Conservation (phyloP, 805 yeast species). For the Wickerhamomyces hampshirensis region DNA sequence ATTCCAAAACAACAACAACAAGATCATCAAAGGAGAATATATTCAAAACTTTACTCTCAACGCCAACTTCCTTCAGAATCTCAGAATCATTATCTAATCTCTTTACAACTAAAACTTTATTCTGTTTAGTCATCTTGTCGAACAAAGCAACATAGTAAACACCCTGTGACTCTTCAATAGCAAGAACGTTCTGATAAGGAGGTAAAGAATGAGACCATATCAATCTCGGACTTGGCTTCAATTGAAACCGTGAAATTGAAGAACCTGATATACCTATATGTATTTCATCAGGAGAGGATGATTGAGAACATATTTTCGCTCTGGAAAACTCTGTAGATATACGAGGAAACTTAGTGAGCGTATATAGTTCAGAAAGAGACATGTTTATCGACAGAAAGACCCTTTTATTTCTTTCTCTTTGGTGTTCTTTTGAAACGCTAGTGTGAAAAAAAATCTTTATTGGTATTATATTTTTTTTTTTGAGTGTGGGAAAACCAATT, state of each 20-base stretch:
- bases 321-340: constrained; percentile 18
- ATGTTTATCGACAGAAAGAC: too few species aligned
- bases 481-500: not conserved
- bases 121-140: constrained; percentile 17
- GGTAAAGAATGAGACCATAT: constrained; percentile 49
- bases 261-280: constrained; percentile 26
- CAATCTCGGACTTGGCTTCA: constrained; percentile 48
- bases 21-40: constrained; percentile 2
- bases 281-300: constrained; percentile 16
- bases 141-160: constrained; percentile 14
- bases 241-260: constrained; percentile 31
- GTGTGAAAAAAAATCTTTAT: too few species aligned
- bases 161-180: constrained; percentile 10
- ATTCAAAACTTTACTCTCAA: constrained; percentile 10
- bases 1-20: constrained; percentile 13
- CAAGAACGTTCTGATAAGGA: constrained; percentile 36
- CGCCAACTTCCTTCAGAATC: constrained; percentile 14
- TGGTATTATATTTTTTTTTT: not conserved
- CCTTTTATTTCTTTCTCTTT: too few species aligned
- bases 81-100: constrained; percentile 21
- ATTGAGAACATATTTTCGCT: constrained; percentile 9
- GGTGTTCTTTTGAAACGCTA: too few species aligned
- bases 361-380: constrained; percentile 22
- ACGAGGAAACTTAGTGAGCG: constrained; percentile 23
- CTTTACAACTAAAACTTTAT: constrained; percentile 16